Conservation (phyloP, 176 grass and related monocot genomes). For the Phoenix dactylifera region DNA sequence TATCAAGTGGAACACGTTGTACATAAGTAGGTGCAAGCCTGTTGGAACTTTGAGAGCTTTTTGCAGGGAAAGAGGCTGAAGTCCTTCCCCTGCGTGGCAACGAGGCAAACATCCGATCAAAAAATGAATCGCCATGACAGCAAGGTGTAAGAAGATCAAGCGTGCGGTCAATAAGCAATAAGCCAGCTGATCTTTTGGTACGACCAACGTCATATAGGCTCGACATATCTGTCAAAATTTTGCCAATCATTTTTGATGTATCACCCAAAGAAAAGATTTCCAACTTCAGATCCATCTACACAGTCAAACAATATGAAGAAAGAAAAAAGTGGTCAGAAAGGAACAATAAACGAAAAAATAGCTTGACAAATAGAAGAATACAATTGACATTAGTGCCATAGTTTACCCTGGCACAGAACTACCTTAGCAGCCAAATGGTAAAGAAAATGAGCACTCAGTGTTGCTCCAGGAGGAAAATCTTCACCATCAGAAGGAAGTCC, state of each 20-base stretch:
- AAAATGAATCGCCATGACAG: constrained; percentile 73
- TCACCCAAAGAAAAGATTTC: constrained; percentile 94
- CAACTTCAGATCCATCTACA: constrained; percentile 90
- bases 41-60: constrained; percentile 36
- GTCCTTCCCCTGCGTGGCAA: constrained; percentile 51
- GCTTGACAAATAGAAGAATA: constrained; percentile 7
- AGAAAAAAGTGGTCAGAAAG: neutral
- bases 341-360: neutral
- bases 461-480: constrained; percentile 67
- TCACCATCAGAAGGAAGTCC: constrained; percentile 66
- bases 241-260: constrained; percentile 88
- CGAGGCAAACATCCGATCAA: constrained; percentile 68
- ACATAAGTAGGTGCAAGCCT: constrained; percentile 32
- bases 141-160: constrained; percentile 90
- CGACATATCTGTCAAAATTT: constrained; percentile 97
- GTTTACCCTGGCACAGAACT: constrained; percentile 8
- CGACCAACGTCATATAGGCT: constrained; percentile 89
- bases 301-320: constrained; percentile 9
- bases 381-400: neutral
- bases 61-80: constrained; percentile 25
- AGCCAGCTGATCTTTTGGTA: constrained; percentile 82
- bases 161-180: constrained; percentile 84
- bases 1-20: constrained; percentile 54
- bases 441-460: constrained; percentile 79
- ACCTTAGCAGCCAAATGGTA: constrained; percentile 94